These are phyloP conservation scores for Cerioporus squamosus DNA, from an alignment of 1,284 basidiomycete species.

Conservation along the genomic window DNA sequence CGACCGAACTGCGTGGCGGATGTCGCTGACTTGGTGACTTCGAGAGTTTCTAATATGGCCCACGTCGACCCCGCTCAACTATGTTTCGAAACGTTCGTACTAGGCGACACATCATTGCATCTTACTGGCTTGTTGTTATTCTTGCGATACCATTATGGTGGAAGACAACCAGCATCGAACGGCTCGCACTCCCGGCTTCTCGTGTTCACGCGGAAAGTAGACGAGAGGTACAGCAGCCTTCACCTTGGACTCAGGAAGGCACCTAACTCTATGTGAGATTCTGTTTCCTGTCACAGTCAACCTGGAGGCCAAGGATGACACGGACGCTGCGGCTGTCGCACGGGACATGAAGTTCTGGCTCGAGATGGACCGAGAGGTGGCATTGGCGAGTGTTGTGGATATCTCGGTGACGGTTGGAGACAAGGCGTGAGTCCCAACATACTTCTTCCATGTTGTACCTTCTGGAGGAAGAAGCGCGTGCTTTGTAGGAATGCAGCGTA, in stretches of 20 bases:
- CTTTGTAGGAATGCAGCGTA: constrained; percentile 15
- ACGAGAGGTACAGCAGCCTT: constrained; percentile 33
- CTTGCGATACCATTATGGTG: constrained; percentile 87
- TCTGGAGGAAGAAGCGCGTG: background rate
- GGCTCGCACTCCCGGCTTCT: constrained; percentile 71
- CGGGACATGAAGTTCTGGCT: constrained; percentile 19
- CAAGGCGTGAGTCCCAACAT: constrained; percentile 6
- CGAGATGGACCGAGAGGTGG: constrained; percentile 3
- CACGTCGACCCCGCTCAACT: constrained; percentile 38
- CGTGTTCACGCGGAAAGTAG: constrained; percentile 59
- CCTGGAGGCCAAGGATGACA: constrained; percentile 38
- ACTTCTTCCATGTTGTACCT: too few species aligned
- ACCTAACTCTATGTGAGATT: constrained; percentile 38
- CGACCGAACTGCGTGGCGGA: constrained; percentile 12
- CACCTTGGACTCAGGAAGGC: background rate
- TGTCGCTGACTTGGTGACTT: background rate
- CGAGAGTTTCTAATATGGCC: too few species aligned
- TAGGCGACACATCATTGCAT: constrained; percentile 62
- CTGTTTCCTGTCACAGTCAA: constrained; percentile 57
- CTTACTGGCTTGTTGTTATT: constrained; percentile 79
- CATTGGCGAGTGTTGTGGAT: constrained; percentile 11
- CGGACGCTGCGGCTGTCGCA: constrained; percentile 5
- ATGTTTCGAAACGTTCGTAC: constrained; percentile 52
- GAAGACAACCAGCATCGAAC: constrained; percentile 84
- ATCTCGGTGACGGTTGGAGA: constrained; percentile 6